Conservation (phyloP, 345 rosid genomes). For the Populus deltoides region DNA sequence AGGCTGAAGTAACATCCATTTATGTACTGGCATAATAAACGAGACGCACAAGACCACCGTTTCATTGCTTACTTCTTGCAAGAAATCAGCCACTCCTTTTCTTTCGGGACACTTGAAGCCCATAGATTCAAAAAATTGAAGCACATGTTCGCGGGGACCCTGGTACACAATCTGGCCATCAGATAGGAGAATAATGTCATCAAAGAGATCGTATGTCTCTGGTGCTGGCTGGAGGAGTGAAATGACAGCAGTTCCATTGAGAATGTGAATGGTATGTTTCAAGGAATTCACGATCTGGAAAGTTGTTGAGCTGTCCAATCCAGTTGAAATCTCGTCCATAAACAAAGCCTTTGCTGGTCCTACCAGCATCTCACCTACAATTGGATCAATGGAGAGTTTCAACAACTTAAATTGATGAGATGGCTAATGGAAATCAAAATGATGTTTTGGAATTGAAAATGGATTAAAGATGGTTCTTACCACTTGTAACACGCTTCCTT, state of each 20-base stretch:
- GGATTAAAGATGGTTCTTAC: slow-evolving; percentile 21
- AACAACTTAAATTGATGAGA: background rate
- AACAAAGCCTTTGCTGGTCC: slow-evolving; percentile 69
- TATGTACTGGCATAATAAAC: too few species aligned
- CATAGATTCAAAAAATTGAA: slow-evolving; percentile 53
- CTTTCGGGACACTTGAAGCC: slow-evolving; percentile 77
- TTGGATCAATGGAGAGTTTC: background rate
- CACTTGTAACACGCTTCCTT: slow-evolving; percentile 48
- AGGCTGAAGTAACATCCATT: background rate
- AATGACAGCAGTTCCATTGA: slow-evolving; percentile 59
- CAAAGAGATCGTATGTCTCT: slow-evolving; percentile 63
- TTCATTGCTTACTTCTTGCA: slow-evolving; percentile 55
- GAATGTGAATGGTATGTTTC: slow-evolving; percentile 64
- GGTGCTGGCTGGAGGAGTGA: slow-evolving; percentile 86
- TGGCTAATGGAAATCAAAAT: background rate
- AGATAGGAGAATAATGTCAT: slow-evolving; percentile 64
- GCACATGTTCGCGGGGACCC: slow-evolving; percentile 57
- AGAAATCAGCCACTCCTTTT: slow-evolving; percentile 75
- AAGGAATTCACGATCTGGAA: slow-evolving; percentile 67
- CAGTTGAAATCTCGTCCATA: slow-evolving; percentile 83
- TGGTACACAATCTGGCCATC: slow-evolving; percentile 69
- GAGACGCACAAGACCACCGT: background rate
- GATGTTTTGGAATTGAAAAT: background rate
- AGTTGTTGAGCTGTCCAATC: slow-evolving; percentile 79
- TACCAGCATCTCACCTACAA: slow-evolving; percentile 68